Base-by-base conservation (phyloP, 768 basidiomycete species). In the Tylopilus rubrobrunneus region DNA sequence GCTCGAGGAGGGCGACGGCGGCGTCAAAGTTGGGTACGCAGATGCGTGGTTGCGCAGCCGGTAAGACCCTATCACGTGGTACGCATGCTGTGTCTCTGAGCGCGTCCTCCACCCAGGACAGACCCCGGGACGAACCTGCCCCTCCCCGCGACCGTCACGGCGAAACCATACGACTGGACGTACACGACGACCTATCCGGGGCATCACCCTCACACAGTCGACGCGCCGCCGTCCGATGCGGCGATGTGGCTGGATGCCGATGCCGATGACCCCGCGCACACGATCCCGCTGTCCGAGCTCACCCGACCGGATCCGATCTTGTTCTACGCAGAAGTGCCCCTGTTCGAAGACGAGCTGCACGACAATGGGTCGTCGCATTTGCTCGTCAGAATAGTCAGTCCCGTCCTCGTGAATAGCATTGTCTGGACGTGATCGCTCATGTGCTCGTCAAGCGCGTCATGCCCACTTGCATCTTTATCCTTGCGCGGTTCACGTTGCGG, bases 131-230 rank as follows among this genome's bases (percentile, higher is more conserved):
- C 90, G 14, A 70, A 67, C 40, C 69, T 83, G 12, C 83, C 86
- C 0, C 82, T 90, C 73, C 88, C 90, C 4, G 69, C 78, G 57
- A 89, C 89, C 6, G 81, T 85, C 21, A 66, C 78, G 0, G 87
- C 92, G 8, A 97, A 95, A 61, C 88, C 87, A 0, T 98, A 91
- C 69, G 97, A 99, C 66, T 98, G 97, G 97, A 99, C 97, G 11
- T 98, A 97, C 68, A 97, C 95, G 3, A 91, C 93, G 2, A 84
- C 79, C 4, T 94, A 98, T 60, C 62, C 84, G 0, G 97, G 96
- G 0, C 84, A 87, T 59, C 60, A 56, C 12, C 23, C 31, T 7
- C 21, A 8, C 39, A 9, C 39, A 4, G n/a, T 19, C 39, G 39
- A 39, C 2, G 45, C 9, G 36, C 14, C 56, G 9, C 7, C 68